Percentiles rank a stretch among this genome's conserved stretches.
These are phyloP conservation scores for Vanrija sp. DNA, from an alignment of 1,284 basidiomycete genomes.

Conservation along the genomic window DNA sequence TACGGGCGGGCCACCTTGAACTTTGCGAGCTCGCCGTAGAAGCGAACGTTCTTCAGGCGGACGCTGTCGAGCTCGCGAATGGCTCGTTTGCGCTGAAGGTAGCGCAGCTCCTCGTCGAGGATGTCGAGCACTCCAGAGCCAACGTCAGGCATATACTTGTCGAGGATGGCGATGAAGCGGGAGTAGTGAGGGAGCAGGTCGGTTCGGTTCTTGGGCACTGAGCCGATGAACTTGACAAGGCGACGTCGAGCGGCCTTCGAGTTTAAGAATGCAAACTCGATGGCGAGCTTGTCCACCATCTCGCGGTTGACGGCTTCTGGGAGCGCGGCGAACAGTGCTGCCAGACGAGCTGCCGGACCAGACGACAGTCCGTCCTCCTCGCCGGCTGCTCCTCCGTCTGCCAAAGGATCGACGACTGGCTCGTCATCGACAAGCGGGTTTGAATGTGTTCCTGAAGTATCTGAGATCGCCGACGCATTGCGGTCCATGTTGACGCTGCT, in stretches of 20 bases:
- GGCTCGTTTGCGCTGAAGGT: constrained; percentile 89
- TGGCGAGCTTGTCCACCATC: constrained; percentile 86
- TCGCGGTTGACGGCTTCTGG: constrained; percentile 90
- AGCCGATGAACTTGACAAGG: constrained; percentile 79
- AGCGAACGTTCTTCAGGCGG: constrained; percentile 85
- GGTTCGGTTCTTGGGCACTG: constrained; percentile 80
- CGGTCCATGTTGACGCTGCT: constrained; percentile 10
- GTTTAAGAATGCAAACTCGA: constrained; percentile 94
- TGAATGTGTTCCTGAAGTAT: constrained; percentile 1
- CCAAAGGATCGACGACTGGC: constrained; percentile 42
- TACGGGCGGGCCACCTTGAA: constrained; percentile 90
- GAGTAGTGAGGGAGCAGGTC: constrained; percentile 94
- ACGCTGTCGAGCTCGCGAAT: constrained; percentile 81
- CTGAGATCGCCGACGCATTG: constrained; percentile 8
- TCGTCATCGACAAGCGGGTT: constrained; percentile 47
- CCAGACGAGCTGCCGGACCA: constrained; percentile 88
- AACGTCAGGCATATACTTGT: constrained; percentile 90
- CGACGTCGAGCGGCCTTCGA: constrained; percentile 91
- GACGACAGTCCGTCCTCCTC: constrained; percentile 52
- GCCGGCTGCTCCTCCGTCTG: constrained; percentile 19
- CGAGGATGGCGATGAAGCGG: constrained; percentile 79
- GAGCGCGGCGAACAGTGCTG: constrained; percentile 83
- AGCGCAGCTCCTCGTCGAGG: constrained; percentile 93
- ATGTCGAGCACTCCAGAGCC: constrained; percentile 72
- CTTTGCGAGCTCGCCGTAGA: constrained; percentile 88